Evolutionary conservation across 768 basidiomycete species (phyloP).

Genomic region (Leccinum ochraceum): DNA sequence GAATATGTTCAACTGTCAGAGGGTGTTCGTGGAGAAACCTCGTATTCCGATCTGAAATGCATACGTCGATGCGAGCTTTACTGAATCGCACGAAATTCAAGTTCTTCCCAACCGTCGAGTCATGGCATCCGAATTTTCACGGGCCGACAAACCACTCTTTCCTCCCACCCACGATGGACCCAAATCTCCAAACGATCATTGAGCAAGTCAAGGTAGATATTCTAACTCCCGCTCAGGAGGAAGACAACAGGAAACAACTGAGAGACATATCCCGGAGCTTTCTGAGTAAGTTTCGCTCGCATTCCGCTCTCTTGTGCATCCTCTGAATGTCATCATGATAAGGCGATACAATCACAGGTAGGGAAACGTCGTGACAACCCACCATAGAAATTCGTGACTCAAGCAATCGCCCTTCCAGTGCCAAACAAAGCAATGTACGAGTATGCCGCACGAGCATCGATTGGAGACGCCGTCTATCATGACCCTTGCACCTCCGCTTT

Average conservation of each 20-base stretch:
- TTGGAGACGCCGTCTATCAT: constrained; percentile 79
- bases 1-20: background rate
- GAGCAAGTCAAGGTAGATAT: constrained; percentile 59
- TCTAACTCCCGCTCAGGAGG: constrained; percentile 51
- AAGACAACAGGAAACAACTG: constrained; percentile 56
- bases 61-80: background rate
- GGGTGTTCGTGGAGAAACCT: background rate
- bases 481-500: constrained; percentile 63
- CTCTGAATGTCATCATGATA: constrained; percentile 6
- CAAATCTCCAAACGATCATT: constrained; percentile 30
- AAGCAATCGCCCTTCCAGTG: constrained; percentile 39
- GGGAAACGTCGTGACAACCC: background rate
- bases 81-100: background rate
- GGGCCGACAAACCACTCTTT: background rate
- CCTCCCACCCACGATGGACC: constrained; percentile 18
- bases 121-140: background rate
- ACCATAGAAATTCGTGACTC: background rate
- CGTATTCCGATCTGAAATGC: background rate
- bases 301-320: background rate
- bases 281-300: constrained; percentile 51
- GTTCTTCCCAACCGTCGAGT: background rate
- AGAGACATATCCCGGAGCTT: constrained; percentile 66
- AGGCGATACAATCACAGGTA: constrained; percentile 55
- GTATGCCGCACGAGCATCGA: constrained; percentile 68
- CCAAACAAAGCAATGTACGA: constrained; percentile 78